Evolutionary conservation across 768 basidiomycete species (phyloP).

Genomic region (Amanita pallidorosea): DNA sequence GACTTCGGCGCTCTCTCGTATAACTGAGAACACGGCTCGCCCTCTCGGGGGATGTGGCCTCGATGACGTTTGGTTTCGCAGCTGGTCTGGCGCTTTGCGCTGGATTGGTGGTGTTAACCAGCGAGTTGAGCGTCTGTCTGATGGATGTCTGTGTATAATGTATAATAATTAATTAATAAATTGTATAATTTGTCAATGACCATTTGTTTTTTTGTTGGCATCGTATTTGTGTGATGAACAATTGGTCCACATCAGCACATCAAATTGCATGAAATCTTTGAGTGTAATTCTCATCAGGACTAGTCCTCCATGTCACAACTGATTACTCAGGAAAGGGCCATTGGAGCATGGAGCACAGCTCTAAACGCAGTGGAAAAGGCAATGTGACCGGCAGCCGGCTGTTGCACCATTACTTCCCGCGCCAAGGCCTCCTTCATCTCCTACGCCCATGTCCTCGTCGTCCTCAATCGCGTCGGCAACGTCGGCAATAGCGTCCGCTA

Average conservation of each 20-base stretch:
- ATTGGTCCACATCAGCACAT: too few relatives aligned
- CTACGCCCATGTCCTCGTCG: constrained; percentile 18
- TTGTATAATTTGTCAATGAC: too few relatives aligned
- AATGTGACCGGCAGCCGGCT: not conserved
- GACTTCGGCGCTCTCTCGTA: constrained; percentile 44
- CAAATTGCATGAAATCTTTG: too few relatives aligned
- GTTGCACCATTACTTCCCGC: too few relatives aligned
- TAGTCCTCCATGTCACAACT: too few relatives aligned
- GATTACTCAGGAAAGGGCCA: too few relatives aligned
- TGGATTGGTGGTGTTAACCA: constrained; percentile 17
- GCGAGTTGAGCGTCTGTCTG: constrained; percentile 55
- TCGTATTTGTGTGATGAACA: too few relatives aligned
- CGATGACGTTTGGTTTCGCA: constrained; percentile 52
- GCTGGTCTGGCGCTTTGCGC: constrained; percentile 15
- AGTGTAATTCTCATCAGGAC: too few relatives aligned
- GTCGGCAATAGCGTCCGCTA: constrained; percentile 23
- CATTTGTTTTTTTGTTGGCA: too few relatives aligned
- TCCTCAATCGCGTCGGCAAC: constrained; percentile 22
- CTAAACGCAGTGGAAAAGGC: not conserved
- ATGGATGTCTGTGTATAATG: constrained; percentile 47
- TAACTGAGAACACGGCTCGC: constrained; percentile 51
- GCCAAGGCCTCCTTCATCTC: not conserved
- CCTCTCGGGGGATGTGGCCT: constrained; percentile 17
- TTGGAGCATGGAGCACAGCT: too few relatives aligned
- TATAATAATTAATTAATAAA: too few relatives aligned